Evolutionary conservation across 2,329 filamentous ascomycete genomes (phyloP).

Genomic region (Simplicillium sp.): DNA sequence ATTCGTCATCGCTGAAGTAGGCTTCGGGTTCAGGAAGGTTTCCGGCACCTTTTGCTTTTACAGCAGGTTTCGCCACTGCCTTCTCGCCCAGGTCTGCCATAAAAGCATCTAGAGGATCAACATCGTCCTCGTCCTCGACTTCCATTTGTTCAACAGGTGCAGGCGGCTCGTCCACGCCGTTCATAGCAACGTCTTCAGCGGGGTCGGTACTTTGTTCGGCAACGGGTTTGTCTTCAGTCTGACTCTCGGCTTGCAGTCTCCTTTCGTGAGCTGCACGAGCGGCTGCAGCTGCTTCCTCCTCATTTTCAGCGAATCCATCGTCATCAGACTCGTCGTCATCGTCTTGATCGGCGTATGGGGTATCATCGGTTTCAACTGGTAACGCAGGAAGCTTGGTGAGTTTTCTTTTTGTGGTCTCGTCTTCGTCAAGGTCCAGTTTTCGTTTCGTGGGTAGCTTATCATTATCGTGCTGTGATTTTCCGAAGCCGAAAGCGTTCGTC

Average conservation of each 20-base stretch:
- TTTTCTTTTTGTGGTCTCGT: constrained; percentile 78
- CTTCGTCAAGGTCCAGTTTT: constrained; percentile 78
- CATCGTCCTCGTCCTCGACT: constrained; percentile 49
- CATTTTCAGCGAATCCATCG: constrained; percentile 69
- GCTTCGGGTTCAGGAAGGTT: constrained; percentile 65
- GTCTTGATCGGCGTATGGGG: constrained; percentile 52
- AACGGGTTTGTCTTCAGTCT: constrained; percentile 34
- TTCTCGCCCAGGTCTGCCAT: constrained; percentile 65
- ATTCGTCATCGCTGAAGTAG: constrained; percentile 83
- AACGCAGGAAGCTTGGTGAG: constrained; percentile 82
- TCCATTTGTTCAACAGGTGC: constrained; percentile 40
- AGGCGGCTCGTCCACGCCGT: constrained; percentile 11
- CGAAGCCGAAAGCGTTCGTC: constrained; percentile 76
- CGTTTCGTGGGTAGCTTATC: constrained; percentile 62
- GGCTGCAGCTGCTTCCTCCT: constrained; percentile 81
- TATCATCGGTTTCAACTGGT: constrained; percentile 54
- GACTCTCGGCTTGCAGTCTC: constrained; percentile 46
- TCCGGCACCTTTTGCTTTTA: constrained; percentile 24
- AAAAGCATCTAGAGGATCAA: constrained; percentile 93
- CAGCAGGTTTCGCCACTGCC: constrained; percentile 31
- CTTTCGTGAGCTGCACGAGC: constrained; percentile 78
- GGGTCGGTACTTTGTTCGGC: constrained; percentile 25
- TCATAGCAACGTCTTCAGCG: constrained; percentile 19
- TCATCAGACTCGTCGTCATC: constrained; percentile 66
- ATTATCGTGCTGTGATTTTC: constrained; percentile 53